Evolutionary conservation across 1,284 basidiomycete species (phyloP), one percentile per base, ranked within the genome.

Genomic region (Cryptococcus wingfieldii): DNA sequence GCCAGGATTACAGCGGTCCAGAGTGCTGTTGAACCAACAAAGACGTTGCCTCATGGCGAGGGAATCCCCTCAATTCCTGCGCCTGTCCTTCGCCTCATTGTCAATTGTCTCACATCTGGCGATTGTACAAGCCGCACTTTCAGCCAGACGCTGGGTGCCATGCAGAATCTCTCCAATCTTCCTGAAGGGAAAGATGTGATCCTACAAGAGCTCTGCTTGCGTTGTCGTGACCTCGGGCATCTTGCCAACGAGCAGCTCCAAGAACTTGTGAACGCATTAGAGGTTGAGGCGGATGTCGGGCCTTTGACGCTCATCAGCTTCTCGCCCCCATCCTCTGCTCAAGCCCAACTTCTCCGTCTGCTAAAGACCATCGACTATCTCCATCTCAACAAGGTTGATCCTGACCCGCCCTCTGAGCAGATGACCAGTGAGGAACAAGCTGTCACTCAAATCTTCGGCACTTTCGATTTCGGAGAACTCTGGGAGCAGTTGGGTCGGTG

Each of bases 361-460:
- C 80, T 98, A 60, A 98, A 97, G 79, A 95, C 92, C 9, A 89
- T 97, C 68, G 93, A 97, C 72, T 94, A 92, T 75, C 90, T 96
- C 84, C 90, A 90, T 77, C 86, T 88, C 1, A 83, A 86, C 23
- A 75, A 73, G 55, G 63, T 61, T 18, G 72, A 67, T 43, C 57
- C 63, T 4, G 62, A 68, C 23, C 60, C 63, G 16, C 56, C 61
- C 27, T 54, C 61, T 14, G 58, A 63, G 13, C 59, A 66, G 74
- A 58, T 69, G 34, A 80, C 83, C 16, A 68, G 73, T 2, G 86
- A 90, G 59, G 82, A 88, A 16, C 85, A 90, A 69, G 56, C 55
- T 2, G 88, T 91, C 14, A 86, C 89, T 61, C 80, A 79, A 27
- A 90, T 96, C 54, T 96, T 92, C 74, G 86, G 88, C 68, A 86